Evolutionary conservation across 805 yeast species (phyloP), one percentile per base, ranked within the genome.

Genomic region (Suhomyces xylopsoci): DNA sequence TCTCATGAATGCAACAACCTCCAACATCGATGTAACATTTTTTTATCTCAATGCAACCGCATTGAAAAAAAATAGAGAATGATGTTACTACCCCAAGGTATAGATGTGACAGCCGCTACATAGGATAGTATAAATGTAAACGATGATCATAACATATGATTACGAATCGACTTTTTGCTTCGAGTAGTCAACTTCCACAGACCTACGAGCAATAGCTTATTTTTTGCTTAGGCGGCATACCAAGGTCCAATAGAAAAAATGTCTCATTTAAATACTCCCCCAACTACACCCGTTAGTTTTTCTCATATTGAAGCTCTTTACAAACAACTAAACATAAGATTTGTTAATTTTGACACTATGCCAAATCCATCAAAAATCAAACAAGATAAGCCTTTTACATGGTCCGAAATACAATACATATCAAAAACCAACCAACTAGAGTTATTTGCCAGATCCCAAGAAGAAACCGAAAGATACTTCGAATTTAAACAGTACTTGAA

Each of bases 401-500:
- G 87, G 84, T 62, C 63, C 8, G 74, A 76, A 45, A 70, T 76
- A 7, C 58, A 62, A 36, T 56, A 67, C 9, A 68, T 79, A 20
- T 70, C 83, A 2, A 53, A 53, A 0, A 54, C 67, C 6, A 81
- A 81, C 51, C 67, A 74, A 43, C 69, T 84, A 41, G 79, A 78
- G 36, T 60, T 62, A 24, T 69, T 85, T 49, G 80, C 81, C 45
- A 70, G 92, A 56, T 76, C 82, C 5, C 64, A 67, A 12, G 68
- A 61, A 24, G 74, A 70, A 32, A 71, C 81, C n/a, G 65, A 68
- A 3, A 61, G 62, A 49, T 86, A 87, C 59, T 62, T 67, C 9
- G 60, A 58, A 7, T 83, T 81, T 62, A 84, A 83, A 59, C 58
- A 61, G 9, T 51, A 62, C 9, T 66, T 85, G 19, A 59, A 61